Base-by-base conservation (phyloP, 352 stramenopile species). In the Phytopythium delawarense region DNA sequence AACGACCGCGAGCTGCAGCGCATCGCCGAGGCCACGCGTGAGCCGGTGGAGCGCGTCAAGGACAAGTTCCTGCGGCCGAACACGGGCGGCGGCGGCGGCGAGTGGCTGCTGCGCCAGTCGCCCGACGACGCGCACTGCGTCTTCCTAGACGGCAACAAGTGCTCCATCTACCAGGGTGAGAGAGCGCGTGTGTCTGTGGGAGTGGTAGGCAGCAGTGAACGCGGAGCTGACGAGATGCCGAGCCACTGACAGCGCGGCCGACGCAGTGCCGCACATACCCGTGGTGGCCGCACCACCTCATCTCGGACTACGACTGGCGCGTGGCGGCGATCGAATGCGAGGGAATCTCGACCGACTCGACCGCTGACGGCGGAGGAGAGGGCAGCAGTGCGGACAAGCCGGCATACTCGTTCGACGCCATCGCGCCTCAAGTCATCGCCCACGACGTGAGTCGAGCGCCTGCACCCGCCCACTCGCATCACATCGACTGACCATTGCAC, bases 221-320 rank as follows among this genome's bases (percentile, higher is more conserved):
- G 42, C 42, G 1, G 16, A 8, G 39, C 40, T 46, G 20, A 46
- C 40, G 40, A 11, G 40, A 21, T 23, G 40, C 40, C 2, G 39
- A n/a, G 40, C 20, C 40, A n/a, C 11, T 15, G 54, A n/a, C 64
- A 89, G 82, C 75, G 7, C 72, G 84, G 12, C 84, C 84, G 35
- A 92, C 81, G 45, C 84, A 94, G 65, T 94, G 84, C 60, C 77
- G 79, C 13, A 94, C 84, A 48, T 94, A 89, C 52, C 84, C 84
- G 44, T 94, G 84, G 79, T 94, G 84, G 84, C 84, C 82, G 39
- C 82, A 92, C 57, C 61, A 91, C 60, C 57, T 93, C 9, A 75
- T 91, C 59, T 91, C 84, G 4, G 72, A 87, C 57, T 92, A 92
- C 73, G 84, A 94, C 55, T 94, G 84, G 84, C 72, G 74, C 21